Conservation (phyloP, 805 yeast genomes). For the Wickerhamiella parazyma region DNA sequence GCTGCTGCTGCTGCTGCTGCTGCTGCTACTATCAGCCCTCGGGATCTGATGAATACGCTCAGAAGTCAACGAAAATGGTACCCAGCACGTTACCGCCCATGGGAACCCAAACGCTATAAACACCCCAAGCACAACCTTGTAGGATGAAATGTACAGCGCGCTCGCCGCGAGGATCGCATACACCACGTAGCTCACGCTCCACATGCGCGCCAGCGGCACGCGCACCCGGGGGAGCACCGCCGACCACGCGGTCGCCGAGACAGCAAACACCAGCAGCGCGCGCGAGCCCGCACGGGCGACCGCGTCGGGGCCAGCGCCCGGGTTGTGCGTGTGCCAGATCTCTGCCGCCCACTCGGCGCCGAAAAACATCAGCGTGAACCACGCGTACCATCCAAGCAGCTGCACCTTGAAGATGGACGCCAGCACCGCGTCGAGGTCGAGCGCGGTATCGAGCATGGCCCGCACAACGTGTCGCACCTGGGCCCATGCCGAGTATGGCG, state of each 20-base stretch:
- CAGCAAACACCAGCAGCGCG: constrained; percentile 26
- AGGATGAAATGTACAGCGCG: constrained; percentile 34
- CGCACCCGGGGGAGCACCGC: constrained; percentile 13
- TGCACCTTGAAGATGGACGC: constrained; percentile 41
- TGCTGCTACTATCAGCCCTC: too few species aligned
- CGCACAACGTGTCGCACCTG: neutral
- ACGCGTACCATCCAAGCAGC: constrained; percentile 56
- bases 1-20: too few species aligned
- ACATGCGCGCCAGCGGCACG: constrained; percentile 22
- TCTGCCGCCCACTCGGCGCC: constrained; percentile 56
- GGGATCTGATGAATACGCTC: constrained; percentile 28
- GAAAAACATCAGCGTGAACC: constrained; percentile 51
- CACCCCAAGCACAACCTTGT: constrained; percentile 33
- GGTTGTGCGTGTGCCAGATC: constrained; percentile 32
- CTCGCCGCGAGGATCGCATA: constrained; percentile 37
- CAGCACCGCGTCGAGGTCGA: constrained; percentile 36
- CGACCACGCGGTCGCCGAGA: constrained; percentile 20
- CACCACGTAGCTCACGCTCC: constrained; percentile 39
- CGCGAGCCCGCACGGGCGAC: constrained; percentile 25
- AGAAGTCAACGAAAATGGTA: constrained; percentile 48
- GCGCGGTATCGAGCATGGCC: constrained; percentile 2
- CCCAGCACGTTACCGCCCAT: constrained; percentile 58
- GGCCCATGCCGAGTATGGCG: constrained; percentile 6
- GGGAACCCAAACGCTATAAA: constrained; percentile 44
- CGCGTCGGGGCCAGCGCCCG: constrained; percentile 24